phyloP scores from a whole-genome alignment of 73 alveolate genomes.

The Paramecium sonneborni region DNA sequence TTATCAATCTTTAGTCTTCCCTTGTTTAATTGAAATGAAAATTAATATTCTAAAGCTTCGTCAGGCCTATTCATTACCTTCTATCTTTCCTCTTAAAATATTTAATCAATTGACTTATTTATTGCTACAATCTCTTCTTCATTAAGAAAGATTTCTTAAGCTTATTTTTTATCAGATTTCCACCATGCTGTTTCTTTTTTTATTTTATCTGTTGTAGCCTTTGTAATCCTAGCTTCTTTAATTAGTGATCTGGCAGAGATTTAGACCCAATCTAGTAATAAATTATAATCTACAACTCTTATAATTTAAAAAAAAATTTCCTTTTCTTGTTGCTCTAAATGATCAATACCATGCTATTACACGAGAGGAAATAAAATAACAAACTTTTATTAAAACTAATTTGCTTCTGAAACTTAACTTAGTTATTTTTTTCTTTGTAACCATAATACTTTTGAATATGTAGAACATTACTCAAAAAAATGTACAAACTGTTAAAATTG shows the following conservation, averaged over 20 bases:
- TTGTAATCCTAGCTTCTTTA: not conserved
- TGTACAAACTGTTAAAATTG: conserved; percentile 46
- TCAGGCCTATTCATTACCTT: conserved; percentile 25
- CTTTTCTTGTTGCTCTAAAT: not conserved
- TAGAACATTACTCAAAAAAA: conserved; percentile 29
- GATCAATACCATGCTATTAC: not conserved
- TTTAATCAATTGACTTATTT: not conserved
- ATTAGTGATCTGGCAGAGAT: not conserved
- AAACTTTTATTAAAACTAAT: not conserved
- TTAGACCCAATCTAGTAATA: conserved; percentile 37
- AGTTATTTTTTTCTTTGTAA: conserved; percentile 36
- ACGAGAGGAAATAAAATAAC: not conserved
- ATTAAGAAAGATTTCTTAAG: not conserved
- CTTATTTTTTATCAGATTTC: conserved; percentile 20
- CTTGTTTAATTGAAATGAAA: not conserved
- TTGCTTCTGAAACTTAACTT: not conserved
- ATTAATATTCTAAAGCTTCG: not conserved
- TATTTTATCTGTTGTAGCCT: not conserved
- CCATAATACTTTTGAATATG: conserved; percentile 53
- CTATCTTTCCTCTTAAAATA: conserved; percentile 48
- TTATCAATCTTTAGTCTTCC: not conserved
- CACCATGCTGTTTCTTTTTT: conserved; percentile 47
- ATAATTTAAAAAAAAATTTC: not conserved
- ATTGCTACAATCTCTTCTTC: conserved; percentile 15
- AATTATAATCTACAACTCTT: not conserved